Evolutionary conservation across 2,329 filamentous ascomycete species (phyloP).

Genomic region (Magnaporthiopsis rhizophila): DNA sequence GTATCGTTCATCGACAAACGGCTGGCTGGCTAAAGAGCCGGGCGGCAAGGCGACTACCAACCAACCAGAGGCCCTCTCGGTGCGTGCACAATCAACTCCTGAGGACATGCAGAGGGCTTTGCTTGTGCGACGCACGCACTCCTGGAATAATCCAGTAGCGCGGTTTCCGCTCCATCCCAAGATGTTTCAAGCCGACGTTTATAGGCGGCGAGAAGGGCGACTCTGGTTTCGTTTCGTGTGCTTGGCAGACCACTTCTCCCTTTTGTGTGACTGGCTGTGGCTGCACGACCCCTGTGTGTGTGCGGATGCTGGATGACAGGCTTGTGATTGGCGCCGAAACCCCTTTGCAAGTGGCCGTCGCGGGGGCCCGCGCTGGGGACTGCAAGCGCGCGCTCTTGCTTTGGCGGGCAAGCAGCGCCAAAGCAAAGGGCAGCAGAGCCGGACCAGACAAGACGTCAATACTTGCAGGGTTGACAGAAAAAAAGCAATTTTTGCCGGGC

Average conservation of each 20-base stretch:
- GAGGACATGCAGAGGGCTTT: background rate
- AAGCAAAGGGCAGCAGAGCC: background rate
- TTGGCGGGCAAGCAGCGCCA: background rate
- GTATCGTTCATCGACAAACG: background rate
- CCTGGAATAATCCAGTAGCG: background rate
- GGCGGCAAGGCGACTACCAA: background rate
- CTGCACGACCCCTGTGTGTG: background rate
- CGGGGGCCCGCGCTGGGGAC: too few relatives aligned
- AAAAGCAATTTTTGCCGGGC: background rate
- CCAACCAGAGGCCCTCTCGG: too few relatives aligned
- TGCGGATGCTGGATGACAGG: background rate
- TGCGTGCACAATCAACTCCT: background rate
- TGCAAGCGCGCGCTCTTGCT: background rate
- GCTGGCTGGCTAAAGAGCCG: background rate
- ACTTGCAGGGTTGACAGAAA: background rate
- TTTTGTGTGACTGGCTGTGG: background rate
- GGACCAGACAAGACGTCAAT: background rate
- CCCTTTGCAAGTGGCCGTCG: background rate
- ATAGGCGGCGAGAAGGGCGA: background rate
- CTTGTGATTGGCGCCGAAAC: background rate
- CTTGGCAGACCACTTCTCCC: too few relatives aligned
- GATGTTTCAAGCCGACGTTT: background rate
- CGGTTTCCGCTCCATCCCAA: background rate
- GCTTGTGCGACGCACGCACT: background rate
- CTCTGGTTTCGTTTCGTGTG: too few relatives aligned